Evolutionary conservation across 2,329 filamentous ascomycete species (phyloP).

Genomic region (Nemania sp.): DNA sequence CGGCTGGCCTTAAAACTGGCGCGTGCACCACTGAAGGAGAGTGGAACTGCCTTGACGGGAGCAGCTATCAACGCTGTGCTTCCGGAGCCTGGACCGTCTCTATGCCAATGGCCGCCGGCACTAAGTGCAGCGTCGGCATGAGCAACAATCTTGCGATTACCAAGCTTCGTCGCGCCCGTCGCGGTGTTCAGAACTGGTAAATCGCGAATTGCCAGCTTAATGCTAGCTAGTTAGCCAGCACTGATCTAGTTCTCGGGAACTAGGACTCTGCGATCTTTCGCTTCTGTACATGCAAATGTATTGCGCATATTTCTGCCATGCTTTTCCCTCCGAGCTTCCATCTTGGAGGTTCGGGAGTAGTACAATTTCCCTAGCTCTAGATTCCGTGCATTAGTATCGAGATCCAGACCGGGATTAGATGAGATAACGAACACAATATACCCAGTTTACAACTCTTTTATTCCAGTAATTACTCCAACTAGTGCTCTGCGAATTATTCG

Average conservation of each 20-base stretch:
- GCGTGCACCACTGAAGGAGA: slow-evolving; percentile 56
- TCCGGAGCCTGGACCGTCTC: slow-evolving; percentile 57
- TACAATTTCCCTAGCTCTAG: neutral
- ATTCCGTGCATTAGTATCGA: slow-evolving; percentile 12
- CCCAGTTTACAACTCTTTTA: slow-evolving; percentile 3
- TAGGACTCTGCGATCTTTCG: slow-evolving; percentile 5
- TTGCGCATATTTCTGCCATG: slow-evolving; percentile 1
- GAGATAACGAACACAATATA: slow-evolving; percentile 9
- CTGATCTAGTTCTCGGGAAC: too few relatives aligned
- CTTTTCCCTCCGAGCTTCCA: neutral
- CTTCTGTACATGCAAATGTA: slow-evolving; percentile 25
- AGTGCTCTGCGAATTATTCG: too few relatives aligned
- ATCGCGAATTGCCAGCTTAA: neutral
- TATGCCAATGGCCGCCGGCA: slow-evolving; percentile 57
- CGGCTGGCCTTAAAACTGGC: slow-evolving; percentile 32
- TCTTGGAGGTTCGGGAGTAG: neutral
- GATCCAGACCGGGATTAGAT: neutral
- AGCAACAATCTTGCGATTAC: slow-evolving; percentile 31
- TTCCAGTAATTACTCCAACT: neutral
- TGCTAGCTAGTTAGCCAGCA: too few relatives aligned
- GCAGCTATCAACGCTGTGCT: slow-evolving; percentile 65
- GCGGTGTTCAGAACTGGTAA: slow-evolving; percentile 9
- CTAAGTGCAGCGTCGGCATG: slow-evolving; percentile 48
- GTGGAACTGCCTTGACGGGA: slow-evolving; percentile 62
- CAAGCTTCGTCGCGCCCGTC: slow-evolving; percentile 28